phyloP scores from a whole-genome alignment of 2,329 filamentous ascomycete species.

The Diplodia sapinea region DNA sequence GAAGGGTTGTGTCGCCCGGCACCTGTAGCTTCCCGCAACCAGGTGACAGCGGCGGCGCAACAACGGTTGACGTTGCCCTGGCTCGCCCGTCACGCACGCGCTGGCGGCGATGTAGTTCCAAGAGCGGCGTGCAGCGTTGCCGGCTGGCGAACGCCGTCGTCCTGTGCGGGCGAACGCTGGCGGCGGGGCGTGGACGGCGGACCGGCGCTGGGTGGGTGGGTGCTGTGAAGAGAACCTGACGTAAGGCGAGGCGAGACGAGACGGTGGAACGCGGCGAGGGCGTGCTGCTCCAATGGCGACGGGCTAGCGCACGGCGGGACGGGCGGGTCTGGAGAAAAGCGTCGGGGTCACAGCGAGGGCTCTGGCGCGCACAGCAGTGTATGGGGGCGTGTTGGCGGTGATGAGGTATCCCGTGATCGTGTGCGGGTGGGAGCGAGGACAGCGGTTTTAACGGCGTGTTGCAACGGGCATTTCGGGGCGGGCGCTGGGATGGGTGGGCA shows the following conservation, averaged over 20 bases:
- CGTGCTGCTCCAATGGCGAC: slow-evolving; percentile 23
- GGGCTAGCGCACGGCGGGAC: slow-evolving; percentile 2
- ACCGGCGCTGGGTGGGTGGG: neutral
- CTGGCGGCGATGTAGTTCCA: slow-evolving; percentile 10
- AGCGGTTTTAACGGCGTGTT: slow-evolving; percentile 30
- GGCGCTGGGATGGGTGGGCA: slow-evolving; percentile 25
- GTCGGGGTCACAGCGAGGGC: slow-evolving; percentile 2
- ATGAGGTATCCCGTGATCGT: slow-evolving; percentile 24
- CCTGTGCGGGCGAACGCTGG: slow-evolving; percentile 14
- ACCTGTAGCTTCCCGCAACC: slow-evolving; percentile 26
- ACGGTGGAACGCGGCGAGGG: slow-evolving; percentile 12
- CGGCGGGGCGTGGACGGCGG: neutral
- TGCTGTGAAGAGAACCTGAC: slow-evolving; percentile 18
- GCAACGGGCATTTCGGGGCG: slow-evolving; percentile 22
- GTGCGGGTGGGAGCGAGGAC: slow-evolving; percentile 5
- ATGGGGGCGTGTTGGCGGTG: neutral
- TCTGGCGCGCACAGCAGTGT: slow-evolving; percentile 3
- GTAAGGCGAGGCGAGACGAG: slow-evolving; percentile 21
- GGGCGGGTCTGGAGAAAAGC: neutral
- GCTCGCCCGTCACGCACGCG: slow-evolving; percentile 18
- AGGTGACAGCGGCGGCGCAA: slow-evolving; percentile 16
- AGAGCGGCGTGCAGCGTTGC: slow-evolving; percentile 8
- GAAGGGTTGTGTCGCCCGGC: slow-evolving; percentile 11
- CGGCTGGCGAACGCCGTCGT: slow-evolving; percentile 22
- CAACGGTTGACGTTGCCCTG: slow-evolving; percentile 5